Conservation (phyloP, 208 protist species). For the Porcisia hertigi region DNA sequence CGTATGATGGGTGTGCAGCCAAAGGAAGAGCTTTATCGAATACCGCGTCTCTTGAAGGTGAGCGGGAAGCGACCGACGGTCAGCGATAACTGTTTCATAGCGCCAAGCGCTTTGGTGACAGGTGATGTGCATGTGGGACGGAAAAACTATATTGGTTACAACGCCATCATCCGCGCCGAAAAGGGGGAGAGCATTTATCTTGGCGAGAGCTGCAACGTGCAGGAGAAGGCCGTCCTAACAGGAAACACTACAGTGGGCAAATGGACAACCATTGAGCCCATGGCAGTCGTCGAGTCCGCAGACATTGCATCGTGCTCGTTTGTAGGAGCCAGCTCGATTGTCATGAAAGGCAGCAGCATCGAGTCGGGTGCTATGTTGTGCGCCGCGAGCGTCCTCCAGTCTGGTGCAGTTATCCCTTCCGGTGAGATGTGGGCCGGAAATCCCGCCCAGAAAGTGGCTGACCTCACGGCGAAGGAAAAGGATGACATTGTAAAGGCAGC, state of each 20-base stretch:
- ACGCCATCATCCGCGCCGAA: constrained; percentile 85
- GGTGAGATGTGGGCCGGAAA: constrained; percentile 94
- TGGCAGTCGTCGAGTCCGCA: constrained; percentile 86
- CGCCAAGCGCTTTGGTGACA: constrained; percentile 79
- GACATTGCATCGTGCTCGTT: constrained; percentile 90
- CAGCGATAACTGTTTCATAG: constrained; percentile 91
- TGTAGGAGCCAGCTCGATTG: constrained; percentile 82
- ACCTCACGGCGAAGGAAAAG: constrained; percentile 87
- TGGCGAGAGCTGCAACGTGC: constrained; percentile 90
- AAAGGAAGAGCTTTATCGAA: constrained; percentile 73
- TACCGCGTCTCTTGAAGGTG: constrained; percentile 79
- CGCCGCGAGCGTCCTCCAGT: constrained; percentile 85
- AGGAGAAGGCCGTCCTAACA: constrained; percentile 87
- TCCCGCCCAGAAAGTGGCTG: constrained; percentile 84
- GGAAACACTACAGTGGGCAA: constrained; percentile 89
- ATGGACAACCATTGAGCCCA: constrained; percentile 89
- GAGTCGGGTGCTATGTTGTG: constrained; percentile 89
- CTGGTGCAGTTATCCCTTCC: constrained; percentile 84
- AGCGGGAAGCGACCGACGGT: constrained; percentile 73
- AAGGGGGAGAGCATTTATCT: constrained; percentile 79
- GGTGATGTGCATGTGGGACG: constrained; percentile 86
- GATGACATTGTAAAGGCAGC: constrained; percentile 89
- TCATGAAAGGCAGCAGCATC: constrained; percentile 84
- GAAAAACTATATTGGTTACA: constrained; percentile 93
- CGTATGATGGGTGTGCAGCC: constrained; percentile 76